Conservation (phyloP, 495 filamentous ascomycete genomes). For the Neurospora tetrasperma region DNA sequence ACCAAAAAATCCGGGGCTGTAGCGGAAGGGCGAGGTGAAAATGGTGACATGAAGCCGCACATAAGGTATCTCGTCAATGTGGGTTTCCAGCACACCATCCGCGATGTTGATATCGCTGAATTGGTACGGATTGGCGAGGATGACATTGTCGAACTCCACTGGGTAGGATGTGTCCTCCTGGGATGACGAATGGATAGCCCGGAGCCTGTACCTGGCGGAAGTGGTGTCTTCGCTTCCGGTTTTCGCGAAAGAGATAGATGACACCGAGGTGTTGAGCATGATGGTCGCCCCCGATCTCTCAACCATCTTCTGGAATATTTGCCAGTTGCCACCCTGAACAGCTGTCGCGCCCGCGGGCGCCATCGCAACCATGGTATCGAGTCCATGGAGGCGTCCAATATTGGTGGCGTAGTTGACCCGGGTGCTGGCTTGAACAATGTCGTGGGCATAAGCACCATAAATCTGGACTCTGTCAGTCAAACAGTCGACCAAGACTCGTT, state of each 20-base stretch:
- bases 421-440: conserved; percentile 87
- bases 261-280: conserved; percentile 61
- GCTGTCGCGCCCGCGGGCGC: conserved; percentile 74
- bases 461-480: conserved; percentile 35
- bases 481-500: not conserved
- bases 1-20: conserved; percentile 60
- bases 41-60: conserved; percentile 79
- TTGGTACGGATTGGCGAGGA: conserved; percentile 66
- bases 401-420: conserved; percentile 96
- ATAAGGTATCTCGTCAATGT: conserved; percentile 69
- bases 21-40: conserved; percentile 62
- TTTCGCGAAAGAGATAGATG: conserved; percentile 40
- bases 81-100: conserved; percentile 31
- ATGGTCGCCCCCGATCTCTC: conserved; percentile 49
- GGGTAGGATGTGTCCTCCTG: conserved; percentile 18
- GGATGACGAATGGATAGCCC: conserved; percentile 25
- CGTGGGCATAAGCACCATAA: conserved; percentile 54
- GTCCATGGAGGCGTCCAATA: conserved; percentile 68
- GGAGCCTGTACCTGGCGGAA: conserved; percentile 42
- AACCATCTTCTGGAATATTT: conserved; percentile 79
- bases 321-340: conserved; percentile 86
- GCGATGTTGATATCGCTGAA: conserved; percentile 53
- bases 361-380: conserved; percentile 83
- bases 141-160: conserved; percentile 59
- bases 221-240: conserved; percentile 7